Evolutionary conservation across 139 green algal genomes (phyloP).

Genomic region (Picocystis salinarum): DNA sequence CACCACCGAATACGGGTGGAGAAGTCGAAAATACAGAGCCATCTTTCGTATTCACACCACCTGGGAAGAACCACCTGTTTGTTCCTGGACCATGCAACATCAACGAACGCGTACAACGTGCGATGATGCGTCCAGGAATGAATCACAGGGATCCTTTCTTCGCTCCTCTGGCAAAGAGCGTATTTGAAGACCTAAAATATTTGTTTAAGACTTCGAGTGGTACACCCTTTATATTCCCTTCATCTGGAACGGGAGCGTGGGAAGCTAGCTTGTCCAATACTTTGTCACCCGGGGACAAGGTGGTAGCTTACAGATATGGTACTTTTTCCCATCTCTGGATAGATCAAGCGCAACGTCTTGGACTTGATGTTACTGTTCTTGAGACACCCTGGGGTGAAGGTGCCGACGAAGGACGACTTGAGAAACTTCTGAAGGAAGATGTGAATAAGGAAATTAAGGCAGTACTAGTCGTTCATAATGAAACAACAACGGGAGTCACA

Average conservation of each 20-base stretch:
- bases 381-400: constrained; percentile 78
- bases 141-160: constrained; percentile 94
- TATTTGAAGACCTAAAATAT: constrained; percentile 64
- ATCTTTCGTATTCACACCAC: too few relatives aligned
- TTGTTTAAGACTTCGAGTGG: constrained; percentile 63
- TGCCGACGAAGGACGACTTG: constrained; percentile 43
- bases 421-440: constrained; percentile 57
- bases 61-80: constrained; percentile 69
- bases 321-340: constrained; percentile 75
- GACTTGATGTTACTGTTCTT: constrained; percentile 72
- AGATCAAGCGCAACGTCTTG: constrained; percentile 63
- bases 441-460: constrained; percentile 76
- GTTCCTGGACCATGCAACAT: constrained; percentile 96
- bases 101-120: constrained; percentile 63
- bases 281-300: constrained; percentile 76
- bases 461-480: constrained; percentile 89
- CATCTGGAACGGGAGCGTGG: constrained; percentile 73
- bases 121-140: constrained; percentile 65
- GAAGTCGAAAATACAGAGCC: too few relatives aligned
- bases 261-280: constrained; percentile 86
- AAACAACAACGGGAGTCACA: constrained; percentile 71
- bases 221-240: constrained; percentile 60
- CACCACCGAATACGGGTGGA: too few relatives aligned
- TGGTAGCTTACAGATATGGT: constrained; percentile 69
- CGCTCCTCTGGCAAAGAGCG: constrained; percentile 47